A percentile compares a stretch with the other conserved stretches of the same genome.
phyloP scores from a whole-genome alignment of 2,329 filamentous ascomycete species.

The Metarhizium sp. region DNA sequence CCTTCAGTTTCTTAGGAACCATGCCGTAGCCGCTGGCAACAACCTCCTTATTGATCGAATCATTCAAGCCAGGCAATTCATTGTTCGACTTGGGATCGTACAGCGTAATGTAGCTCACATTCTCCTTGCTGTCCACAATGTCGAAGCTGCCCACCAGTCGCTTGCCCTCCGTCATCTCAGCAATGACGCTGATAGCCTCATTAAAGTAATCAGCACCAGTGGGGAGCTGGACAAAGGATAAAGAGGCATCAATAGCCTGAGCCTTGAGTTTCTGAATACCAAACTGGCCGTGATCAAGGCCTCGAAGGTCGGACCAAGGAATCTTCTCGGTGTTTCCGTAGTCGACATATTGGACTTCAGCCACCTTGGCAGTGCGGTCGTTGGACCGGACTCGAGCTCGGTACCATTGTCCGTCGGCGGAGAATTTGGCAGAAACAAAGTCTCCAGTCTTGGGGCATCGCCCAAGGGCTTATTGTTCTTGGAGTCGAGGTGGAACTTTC shows the following conservation, averaged over 20 bases:
- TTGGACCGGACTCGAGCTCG: slow-evolving; percentile 84
- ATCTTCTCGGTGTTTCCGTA: slow-evolving; percentile 91
- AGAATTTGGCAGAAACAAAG: slow-evolving; percentile 84
- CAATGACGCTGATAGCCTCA: slow-evolving; percentile 69
- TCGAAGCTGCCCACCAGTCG: slow-evolving; percentile 88
- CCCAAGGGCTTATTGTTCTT: slow-evolving; percentile 67
- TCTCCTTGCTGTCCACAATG: slow-evolving; percentile 68
- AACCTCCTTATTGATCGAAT: slow-evolving; percentile 85
- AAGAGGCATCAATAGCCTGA: slow-evolving; percentile 77
- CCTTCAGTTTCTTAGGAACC: slow-evolving; percentile 85
- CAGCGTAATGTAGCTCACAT: slow-evolving; percentile 75
- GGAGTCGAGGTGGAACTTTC: slow-evolving; percentile 78
- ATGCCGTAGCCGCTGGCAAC: slow-evolving; percentile 77
- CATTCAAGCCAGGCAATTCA: slow-evolving; percentile 46
- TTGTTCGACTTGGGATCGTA: slow-evolving; percentile 64
- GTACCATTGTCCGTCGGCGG: slow-evolving; percentile 87
- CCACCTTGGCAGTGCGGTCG: slow-evolving; percentile 79
- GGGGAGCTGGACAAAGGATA: slow-evolving; percentile 86
- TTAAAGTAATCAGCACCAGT: slow-evolving; percentile 70
- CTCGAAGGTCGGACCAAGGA: slow-evolving; percentile 73
- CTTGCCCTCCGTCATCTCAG: slow-evolving; percentile 63
- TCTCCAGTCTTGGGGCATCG: slow-evolving; percentile 79
- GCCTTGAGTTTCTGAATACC: slow-evolving; percentile 70
- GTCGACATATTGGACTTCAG: slow-evolving; percentile 90
- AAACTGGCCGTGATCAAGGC: slow-evolving; percentile 75